Conservation (phyloP, 352 stramenopile genomes). For the Phytophthora pini region DNA sequence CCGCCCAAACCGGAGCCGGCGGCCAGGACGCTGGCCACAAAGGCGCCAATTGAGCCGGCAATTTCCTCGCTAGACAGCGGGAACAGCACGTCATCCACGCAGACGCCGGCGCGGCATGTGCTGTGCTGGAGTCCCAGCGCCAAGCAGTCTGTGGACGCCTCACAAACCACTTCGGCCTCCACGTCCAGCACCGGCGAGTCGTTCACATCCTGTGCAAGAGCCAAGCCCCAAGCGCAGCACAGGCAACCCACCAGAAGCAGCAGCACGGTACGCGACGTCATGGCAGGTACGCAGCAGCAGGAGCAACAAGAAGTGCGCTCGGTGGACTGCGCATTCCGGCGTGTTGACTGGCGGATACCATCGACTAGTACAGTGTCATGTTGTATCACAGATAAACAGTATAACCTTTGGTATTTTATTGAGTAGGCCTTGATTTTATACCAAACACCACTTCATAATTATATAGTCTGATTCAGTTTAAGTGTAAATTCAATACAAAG, state of each 20-base stretch:
- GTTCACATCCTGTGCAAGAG: conserved; percentile 34
- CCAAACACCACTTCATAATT: too few relatives aligned
- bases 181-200: conserved; percentile 42
- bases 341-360: conserved; percentile 15
- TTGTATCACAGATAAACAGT: too few relatives aligned
- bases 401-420: too few relatives aligned
- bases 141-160: conserved; percentile 58
- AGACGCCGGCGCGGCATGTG: conserved; percentile 59
- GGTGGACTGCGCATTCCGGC: conserved; percentile 3
- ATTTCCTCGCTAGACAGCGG: conserved; percentile 64
- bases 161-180: conserved; percentile 39
- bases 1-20: conserved; percentile 74
- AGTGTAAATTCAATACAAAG: too few relatives aligned
- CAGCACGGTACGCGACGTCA: conserved; percentile 11
- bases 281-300: conserved; percentile 1
- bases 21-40: conserved; percentile 67
- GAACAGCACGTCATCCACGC: conserved; percentile 63
- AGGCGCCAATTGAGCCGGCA: conserved; percentile 66
- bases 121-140: conserved; percentile 40
- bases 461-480: too few relatives aligned
- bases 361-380: not conserved
- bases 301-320: conserved; percentile 18
- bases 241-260: conserved; percentile 20
- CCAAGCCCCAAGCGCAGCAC: not conserved
- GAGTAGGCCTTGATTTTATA: too few relatives aligned